These are phyloP conservation scores for Pleomassaria siparia DNA, from an alignment of 2,329 filamentous ascomycete species.

Conservation along the genomic window DNA sequence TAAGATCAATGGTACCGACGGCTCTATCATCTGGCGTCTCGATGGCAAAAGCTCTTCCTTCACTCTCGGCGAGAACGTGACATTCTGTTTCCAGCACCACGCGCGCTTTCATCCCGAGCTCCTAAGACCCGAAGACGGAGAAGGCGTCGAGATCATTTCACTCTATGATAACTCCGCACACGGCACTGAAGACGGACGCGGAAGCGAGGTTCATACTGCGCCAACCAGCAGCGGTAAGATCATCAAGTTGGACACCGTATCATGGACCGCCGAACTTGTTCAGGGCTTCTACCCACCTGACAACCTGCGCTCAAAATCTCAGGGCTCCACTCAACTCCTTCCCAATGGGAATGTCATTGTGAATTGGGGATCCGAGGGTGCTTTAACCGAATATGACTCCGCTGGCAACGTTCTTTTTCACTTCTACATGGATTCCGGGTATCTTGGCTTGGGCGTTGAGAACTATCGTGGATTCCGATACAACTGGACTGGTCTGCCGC, in stretches of 20 bases:
- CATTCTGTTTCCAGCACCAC: constrained; percentile 50
- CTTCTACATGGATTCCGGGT: constrained; percentile 31
- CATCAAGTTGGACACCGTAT: constrained; percentile 15
- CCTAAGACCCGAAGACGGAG: constrained; percentile 8
- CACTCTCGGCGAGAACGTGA: constrained; percentile 15
- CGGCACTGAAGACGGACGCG: constrained; percentile 42
- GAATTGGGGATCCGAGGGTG: constrained; percentile 54
- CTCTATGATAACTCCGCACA: constrained; percentile 49
- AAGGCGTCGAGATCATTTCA: constrained; percentile 17
- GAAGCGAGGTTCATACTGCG: constrained; percentile 41
- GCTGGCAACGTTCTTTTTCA: constrained; percentile 47
- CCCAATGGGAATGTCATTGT: constrained; percentile 50
- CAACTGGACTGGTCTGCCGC: constrained; percentile 26
- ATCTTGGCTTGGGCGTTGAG: constrained; percentile 35
- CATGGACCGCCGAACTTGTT: constrained; percentile 20
- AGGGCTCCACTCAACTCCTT: constrained; percentile 48
- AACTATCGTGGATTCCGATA: constrained; percentile 44
- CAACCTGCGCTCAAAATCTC: constrained; percentile 43
- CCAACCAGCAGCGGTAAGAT: constrained; percentile 24
- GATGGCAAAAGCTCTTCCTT: constrained; percentile 30
- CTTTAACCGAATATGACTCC: constrained; percentile 50
- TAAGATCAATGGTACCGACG: constrained; percentile 25
- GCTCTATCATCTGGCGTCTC: constrained; percentile 36
- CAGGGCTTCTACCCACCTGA: constrained; percentile 21
- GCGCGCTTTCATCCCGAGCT: constrained; percentile 45